Percentiles rank a stretch among this genome's conserved stretches.
These are phyloP conservation scores for Artemisia annua DNA, from an alignment of 129 eudicot species.

Conservation along the genomic window DNA sequence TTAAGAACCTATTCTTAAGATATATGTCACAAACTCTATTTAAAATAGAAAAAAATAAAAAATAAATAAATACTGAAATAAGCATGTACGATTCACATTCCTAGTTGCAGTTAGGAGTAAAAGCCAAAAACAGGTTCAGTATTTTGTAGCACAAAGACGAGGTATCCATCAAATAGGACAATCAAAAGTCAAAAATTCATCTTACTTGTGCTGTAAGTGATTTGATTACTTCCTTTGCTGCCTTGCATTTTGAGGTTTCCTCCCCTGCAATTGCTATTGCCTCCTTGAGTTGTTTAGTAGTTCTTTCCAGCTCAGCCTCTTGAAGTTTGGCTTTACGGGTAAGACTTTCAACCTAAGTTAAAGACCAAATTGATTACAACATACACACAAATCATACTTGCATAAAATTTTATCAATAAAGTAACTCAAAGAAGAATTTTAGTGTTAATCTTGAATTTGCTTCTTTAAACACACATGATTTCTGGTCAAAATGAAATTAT, in stretches of 20 bases:
- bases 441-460: not conserved
- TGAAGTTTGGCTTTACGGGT: constrained; percentile 73
- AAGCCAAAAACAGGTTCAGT: constrained; percentile 3
- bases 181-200: constrained; percentile 3
- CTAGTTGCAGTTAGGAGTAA: not conserved
- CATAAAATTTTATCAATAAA: not conserved
- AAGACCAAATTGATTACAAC: constrained; percentile 16
- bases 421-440: not conserved
- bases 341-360: constrained; percentile 71
- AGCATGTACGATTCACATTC: not conserved
- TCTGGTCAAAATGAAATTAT: not conserved
- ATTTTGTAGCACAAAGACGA: constrained; percentile 11
- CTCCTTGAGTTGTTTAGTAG: constrained; percentile 76
- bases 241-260: constrained; percentile 94
- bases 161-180: constrained; percentile 9
- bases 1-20: not conserved
- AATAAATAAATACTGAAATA: too few species aligned
- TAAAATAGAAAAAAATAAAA: not conserved
- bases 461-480: constrained; percentile 9
- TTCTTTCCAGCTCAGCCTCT: constrained; percentile 79
- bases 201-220: constrained; percentile 93
- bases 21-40: not conserved
- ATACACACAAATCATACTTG: not conserved
- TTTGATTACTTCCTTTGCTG: constrained; percentile 94
- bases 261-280: constrained; percentile 87